Evolutionary conservation across 306 rosid species (phyloP).

Genomic region (Cucumis cinereus): DNA sequence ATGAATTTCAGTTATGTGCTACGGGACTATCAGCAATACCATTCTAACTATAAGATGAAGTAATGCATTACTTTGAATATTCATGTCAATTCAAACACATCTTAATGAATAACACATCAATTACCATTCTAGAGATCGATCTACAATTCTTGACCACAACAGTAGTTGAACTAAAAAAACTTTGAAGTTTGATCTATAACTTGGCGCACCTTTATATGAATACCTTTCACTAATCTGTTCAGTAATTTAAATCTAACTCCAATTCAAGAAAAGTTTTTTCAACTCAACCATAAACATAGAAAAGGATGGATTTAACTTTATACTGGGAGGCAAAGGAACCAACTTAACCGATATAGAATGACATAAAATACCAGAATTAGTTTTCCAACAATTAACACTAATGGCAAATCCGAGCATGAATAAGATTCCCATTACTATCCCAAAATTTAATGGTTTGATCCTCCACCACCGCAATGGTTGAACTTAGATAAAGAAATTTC

Average conservation of each 20-base stretch:
- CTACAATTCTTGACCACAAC: not conserved
- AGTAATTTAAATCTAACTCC: too few species aligned
- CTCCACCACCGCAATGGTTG: too few species aligned
- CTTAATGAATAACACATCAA: not conserved
- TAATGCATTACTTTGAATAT: too few species aligned
- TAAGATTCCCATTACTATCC: too few species aligned
- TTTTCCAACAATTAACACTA: not conserved
- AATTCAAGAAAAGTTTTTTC: not conserved
- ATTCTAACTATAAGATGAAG: not conserved
- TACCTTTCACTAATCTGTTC: not conserved
- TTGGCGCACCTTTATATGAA: constrained; percentile 17
- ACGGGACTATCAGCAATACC: not conserved
- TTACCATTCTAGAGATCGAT: not conserved
- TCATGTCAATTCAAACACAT: too few species aligned
- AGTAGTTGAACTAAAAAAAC: not conserved
- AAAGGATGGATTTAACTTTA: too few species aligned
- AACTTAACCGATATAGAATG: not conserved
- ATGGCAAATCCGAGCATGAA: too few species aligned
- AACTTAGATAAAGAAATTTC: not conserved
- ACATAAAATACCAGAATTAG: not conserved
- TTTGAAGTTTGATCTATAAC: constrained; percentile 12
- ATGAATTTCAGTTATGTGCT: not conserved
- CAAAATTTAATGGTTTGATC: too few species aligned
- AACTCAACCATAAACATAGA: not conserved
- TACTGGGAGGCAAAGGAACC: not conserved